Conservation (phyloP, 2,329 filamentous ascomycete species). For the Trichoderma guizhouense region DNA sequence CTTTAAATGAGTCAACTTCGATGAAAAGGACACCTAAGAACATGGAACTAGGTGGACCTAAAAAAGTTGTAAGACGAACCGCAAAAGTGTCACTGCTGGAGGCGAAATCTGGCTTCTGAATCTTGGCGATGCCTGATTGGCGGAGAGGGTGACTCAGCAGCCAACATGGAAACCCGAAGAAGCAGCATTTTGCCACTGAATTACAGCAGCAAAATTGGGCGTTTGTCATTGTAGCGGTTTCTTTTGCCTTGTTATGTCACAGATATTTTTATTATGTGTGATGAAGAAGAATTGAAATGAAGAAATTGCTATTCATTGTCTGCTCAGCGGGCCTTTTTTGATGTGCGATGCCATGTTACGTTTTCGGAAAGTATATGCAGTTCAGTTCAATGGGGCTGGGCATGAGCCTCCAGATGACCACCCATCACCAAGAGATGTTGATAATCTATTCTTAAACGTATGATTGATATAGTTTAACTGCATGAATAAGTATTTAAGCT, state of each 20-base stretch:
- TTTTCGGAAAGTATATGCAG: neutral
- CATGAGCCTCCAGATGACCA: neutral
- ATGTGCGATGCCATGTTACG: neutral
- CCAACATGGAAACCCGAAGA: conserved; percentile 5
- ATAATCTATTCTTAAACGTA: neutral
- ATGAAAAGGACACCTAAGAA: conserved; percentile 22
- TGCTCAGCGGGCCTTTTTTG: neutral
- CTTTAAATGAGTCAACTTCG: conserved; percentile 19
- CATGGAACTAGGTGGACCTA: conserved; percentile 9
- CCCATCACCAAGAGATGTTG: neutral
- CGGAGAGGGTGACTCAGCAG: conserved; percentile 3
- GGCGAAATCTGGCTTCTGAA: conserved; percentile 18
- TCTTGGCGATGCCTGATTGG: conserved; percentile 21
- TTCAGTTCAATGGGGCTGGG: neutral
- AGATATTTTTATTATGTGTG: neutral
- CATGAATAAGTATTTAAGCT: neutral
- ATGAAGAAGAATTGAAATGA: neutral
- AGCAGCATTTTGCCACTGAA: neutral
- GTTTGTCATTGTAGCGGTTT: neutral
- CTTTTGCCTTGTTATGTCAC: neutral
- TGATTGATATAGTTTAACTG: neutral
- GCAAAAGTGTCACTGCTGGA: conserved; percentile 1
- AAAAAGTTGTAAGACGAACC: neutral
- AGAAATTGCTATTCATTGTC: neutral
- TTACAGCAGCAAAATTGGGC: neutral